Percentiles rank a stretch among this genome's conserved stretches.
phyloP scores from a whole-genome alignment of 306 rosid genomes.

The Albizia julibrissin region DNA sequence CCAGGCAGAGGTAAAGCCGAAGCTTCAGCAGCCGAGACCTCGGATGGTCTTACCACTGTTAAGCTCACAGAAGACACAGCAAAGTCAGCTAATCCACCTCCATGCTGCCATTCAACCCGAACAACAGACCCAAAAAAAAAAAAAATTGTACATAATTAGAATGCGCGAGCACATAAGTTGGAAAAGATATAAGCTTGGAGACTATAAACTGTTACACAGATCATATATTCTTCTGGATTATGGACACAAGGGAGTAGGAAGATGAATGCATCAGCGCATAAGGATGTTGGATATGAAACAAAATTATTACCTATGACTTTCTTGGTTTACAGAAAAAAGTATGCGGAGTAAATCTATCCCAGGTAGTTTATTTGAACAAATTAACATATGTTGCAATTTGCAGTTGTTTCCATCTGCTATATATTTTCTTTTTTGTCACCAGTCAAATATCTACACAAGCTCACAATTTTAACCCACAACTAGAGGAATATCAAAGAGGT shows the following conservation, averaged over 20 bases:
- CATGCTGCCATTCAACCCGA: constrained; percentile 43
- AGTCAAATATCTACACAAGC: background rate
- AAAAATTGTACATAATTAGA: background rate
- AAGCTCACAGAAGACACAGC: constrained; percentile 48
- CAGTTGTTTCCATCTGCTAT: background rate
- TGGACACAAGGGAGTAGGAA: background rate
- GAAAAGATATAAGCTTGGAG: background rate
- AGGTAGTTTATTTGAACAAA: background rate
- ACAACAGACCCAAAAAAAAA: background rate
- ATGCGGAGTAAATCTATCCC: background rate
- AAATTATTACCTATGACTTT: background rate
- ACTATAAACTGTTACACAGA: background rate
- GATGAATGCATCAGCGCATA: background rate
- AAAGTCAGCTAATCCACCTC: constrained; percentile 81
- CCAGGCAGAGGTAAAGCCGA: constrained; percentile 67
- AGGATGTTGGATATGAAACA: background rate
- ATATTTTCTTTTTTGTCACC: background rate
- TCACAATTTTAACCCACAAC: background rate
- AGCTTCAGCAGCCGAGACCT: constrained; percentile 55
- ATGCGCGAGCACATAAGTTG: background rate
- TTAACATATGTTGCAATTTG: background rate
- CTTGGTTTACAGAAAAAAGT: background rate
- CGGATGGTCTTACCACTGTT: constrained; percentile 50
- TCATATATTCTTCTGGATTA: constrained; percentile 3
- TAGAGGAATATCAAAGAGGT: background rate